Conservation (phyloP, 2,329 filamentous ascomycete species). For the Ophiostoma fasciatum region DNA sequence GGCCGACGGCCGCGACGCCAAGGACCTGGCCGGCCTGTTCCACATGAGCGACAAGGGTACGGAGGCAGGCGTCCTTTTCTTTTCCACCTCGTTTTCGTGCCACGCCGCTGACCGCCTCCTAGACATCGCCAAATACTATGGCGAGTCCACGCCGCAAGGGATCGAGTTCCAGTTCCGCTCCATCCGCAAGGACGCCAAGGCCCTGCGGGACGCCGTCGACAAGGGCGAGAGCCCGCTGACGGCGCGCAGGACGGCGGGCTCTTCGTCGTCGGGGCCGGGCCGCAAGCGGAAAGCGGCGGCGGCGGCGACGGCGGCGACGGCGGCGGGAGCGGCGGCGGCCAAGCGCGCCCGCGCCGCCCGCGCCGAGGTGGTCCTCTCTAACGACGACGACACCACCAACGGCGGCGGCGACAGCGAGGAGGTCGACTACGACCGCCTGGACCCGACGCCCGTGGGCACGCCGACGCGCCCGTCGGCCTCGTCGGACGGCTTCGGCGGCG, state of each 20-base stretch:
- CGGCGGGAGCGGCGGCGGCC: background rate
- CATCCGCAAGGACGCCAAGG: constrained; percentile 38
- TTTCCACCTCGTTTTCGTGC: too few relatives aligned
- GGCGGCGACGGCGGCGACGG: background rate
- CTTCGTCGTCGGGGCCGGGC: constrained; percentile 6
- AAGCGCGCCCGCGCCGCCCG: constrained; percentile 1
- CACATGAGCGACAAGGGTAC: constrained; percentile 27
- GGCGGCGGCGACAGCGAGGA: constrained; percentile 13
- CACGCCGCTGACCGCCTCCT: constrained; percentile 4
- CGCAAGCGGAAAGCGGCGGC: constrained; percentile 8
- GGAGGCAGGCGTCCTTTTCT: background rate
- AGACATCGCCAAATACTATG: constrained; percentile 47
- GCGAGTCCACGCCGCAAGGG: constrained; percentile 40
- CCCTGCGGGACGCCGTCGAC: constrained; percentile 28
- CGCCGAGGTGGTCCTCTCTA: constrained; percentile 5
- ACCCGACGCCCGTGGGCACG: constrained; percentile 11
- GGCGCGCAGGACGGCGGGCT: constrained; percentile 14
- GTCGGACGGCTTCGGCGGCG: background rate
- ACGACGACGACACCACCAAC: constrained; percentile 14
- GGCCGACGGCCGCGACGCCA: constrained; percentile 24
- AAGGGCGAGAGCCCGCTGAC: constrained; percentile 29
- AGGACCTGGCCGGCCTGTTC: constrained; percentile 27
- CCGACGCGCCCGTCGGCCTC: constrained; percentile 5
- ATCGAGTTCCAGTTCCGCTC: constrained; percentile 46
- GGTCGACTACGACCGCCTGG: constrained; percentile 18